phyloP scores from a whole-genome alignment of 257 asterid genomes.

The Rauvolfia tetraphylla region DNA sequence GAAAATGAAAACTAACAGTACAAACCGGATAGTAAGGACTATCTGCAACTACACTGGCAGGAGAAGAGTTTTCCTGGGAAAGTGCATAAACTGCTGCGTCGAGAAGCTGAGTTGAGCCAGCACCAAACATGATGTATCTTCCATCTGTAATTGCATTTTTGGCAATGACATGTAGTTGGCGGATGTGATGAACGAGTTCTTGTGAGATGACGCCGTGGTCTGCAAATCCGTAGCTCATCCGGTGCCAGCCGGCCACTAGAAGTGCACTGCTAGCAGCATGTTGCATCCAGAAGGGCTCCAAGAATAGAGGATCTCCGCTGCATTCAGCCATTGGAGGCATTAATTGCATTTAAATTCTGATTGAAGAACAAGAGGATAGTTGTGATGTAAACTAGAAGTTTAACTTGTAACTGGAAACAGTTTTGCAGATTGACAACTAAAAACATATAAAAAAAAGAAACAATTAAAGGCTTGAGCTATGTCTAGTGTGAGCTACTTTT shows the following conservation, averaged over 20 bases:
- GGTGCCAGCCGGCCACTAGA: constrained; percentile 67
- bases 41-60: constrained; percentile 50
- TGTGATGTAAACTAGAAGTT: no score
- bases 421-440: no score
- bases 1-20: not conserved
- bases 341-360: no score
- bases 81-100: constrained; percentile 74
- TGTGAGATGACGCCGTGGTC: constrained; percentile 30
- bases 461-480: no score
- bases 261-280: constrained; percentile 52
- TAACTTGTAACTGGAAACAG: no score
- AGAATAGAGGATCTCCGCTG: constrained; percentile 35
- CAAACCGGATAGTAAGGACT: constrained; percentile 56
- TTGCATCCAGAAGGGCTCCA: constrained; percentile 37
- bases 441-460: no score
- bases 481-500: no score
- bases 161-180: constrained; percentile 37
- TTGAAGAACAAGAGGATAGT: no score
- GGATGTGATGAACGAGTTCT: constrained; percentile 41
- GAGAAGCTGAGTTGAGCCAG: constrained; percentile 67
- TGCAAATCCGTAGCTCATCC: constrained; percentile 55
- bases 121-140: constrained; percentile 52
- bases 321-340: constrained; percentile 10
- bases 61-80: constrained; percentile 40
- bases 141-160: constrained; percentile 53